A percentile compares a stretch with the other conserved stretches of the same genome.
Conservation (phyloP, 73 alveolate species). For the Tetrahymena malaccensis region DNA sequence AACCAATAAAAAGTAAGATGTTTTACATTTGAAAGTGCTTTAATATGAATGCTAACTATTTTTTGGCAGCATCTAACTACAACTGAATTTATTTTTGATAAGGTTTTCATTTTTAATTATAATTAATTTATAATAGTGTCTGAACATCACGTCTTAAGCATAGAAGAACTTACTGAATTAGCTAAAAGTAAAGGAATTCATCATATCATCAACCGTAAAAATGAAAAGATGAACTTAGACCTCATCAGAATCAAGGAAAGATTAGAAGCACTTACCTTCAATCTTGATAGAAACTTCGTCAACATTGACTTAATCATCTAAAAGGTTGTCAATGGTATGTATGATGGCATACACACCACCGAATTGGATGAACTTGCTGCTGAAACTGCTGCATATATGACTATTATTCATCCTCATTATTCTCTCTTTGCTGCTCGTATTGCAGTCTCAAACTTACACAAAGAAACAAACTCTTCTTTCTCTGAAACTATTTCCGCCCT, state of each 20-base stretch:
- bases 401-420: slow-evolving; percentile 83
- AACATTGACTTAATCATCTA: not conserved
- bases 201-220: not conserved
- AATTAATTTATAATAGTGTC: not conserved
- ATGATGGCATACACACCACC: slow-evolving; percentile 72
- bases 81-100: not conserved
- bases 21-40: not conserved
- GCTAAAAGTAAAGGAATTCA: not conserved
- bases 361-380: slow-evolving; percentile 86
- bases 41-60: not conserved
- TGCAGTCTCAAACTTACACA: slow-evolving; percentile 85
- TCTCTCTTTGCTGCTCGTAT: slow-evolving; percentile 88
- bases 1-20: not conserved
- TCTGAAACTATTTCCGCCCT: slow-evolving; percentile 37
- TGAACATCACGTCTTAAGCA: not conserved
- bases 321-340: slow-evolving; percentile 35
- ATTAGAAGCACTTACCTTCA: not conserved
- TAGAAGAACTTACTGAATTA: not conserved
- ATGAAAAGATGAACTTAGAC: not conserved
- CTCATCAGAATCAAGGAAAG: not conserved
- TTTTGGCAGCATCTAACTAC: not conserved
- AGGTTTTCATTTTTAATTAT: not conserved
- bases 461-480: slow-evolving; percentile 74
- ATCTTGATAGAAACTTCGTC: not conserved
- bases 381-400: slow-evolving; percentile 83